Conservation (phyloP, 2,329 filamentous ascomycete genomes). For the Huntiella abstrusa region DNA sequence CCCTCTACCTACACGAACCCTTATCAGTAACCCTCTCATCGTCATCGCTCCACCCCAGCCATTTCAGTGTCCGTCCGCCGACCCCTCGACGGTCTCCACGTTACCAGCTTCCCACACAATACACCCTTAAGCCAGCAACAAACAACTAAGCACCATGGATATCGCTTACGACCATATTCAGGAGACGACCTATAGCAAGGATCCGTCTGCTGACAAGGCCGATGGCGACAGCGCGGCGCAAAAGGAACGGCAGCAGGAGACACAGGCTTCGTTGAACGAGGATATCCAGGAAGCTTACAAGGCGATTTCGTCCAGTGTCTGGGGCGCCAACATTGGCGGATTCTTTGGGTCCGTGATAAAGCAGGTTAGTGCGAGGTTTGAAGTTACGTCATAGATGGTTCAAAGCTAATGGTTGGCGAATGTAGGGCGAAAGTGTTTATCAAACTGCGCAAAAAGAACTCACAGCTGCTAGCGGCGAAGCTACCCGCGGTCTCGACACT, state of each 20-base stretch:
- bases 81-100: no score
- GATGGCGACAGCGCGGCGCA: slow-evolving; percentile 9
- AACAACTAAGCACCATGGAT: slow-evolving; percentile 46
- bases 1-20: no score
- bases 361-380: slow-evolving; percentile 37
- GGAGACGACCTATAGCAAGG: slow-evolving; percentile 53
- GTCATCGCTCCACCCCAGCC: no score
- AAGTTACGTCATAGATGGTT: neutral
- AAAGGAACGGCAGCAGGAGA: slow-evolving; percentile 20
- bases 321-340: slow-evolving; percentile 75
- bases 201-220: slow-evolving; percentile 24
- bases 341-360: slow-evolving; percentile 86
- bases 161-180: slow-evolving; percentile 93
- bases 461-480: slow-evolving; percentile 58
- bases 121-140: neutral
- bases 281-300: slow-evolving; percentile 93
- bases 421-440: slow-evolving; percentile 60
- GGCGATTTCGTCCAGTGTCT: slow-evolving; percentile 76
- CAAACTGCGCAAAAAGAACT: slow-evolving; percentile 77
- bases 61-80: no score
- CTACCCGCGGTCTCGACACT: slow-evolving; percentile 59
- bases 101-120: no score
- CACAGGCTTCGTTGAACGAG: slow-evolving; percentile 47
- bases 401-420: neutral
- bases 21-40: no score